Percentiles rank a stretch among this genome's conserved stretches.
Evolutionary conservation across 2,329 filamentous ascomycete species (phyloP).

Genomic region (Pseudogymnoascus sp.): DNA sequence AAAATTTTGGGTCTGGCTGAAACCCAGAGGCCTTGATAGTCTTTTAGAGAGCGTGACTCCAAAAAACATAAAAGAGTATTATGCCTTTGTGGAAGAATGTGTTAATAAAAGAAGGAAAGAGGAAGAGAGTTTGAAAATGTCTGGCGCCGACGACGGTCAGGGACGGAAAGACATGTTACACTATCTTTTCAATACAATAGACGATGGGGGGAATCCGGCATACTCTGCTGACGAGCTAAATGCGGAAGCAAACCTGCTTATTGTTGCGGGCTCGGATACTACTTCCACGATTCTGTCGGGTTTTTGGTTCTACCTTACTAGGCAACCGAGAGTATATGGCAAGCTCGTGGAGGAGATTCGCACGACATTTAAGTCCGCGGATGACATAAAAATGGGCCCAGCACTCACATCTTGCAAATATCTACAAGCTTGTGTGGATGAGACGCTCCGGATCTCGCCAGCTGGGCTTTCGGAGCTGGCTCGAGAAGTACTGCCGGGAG

Average conservation of each 20-base stretch:
- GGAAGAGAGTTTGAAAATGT: neutral
- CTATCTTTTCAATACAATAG: neutral
- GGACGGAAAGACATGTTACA: slow-evolving; percentile 6
- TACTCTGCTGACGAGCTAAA: slow-evolving; percentile 9
- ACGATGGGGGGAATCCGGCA: neutral
- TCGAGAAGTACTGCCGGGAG: neutral
- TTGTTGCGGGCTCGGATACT: slow-evolving; percentile 8
- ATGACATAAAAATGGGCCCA: slow-evolving; percentile 25
- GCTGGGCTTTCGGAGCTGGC: neutral
- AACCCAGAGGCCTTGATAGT: slow-evolving; percentile 8
- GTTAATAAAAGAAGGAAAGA: neutral
- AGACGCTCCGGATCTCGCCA: slow-evolving; percentile 39
- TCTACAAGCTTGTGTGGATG: slow-evolving; percentile 39
- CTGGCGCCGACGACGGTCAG: neutral
- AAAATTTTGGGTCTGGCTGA: slow-evolving; percentile 7
- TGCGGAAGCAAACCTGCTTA: slow-evolving; percentile 17
- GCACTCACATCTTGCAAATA: slow-evolving; percentile 18
- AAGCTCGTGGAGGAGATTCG: slow-evolving; percentile 29
- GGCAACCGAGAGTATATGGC: slow-evolving; percentile 22
- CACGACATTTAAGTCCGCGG: slow-evolving; percentile 27
- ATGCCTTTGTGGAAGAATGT: neutral
- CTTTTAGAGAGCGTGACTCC: neutral
- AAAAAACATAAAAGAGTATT: neutral
- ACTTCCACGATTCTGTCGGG: slow-evolving; percentile 18
- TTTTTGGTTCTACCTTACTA: slow-evolving; percentile 31